Evolutionary conservation across 108 stramenopile genomes (phyloP), one percentile per base, ranked within the genome.

Genomic region (Licmophora abbreviata): DNA sequence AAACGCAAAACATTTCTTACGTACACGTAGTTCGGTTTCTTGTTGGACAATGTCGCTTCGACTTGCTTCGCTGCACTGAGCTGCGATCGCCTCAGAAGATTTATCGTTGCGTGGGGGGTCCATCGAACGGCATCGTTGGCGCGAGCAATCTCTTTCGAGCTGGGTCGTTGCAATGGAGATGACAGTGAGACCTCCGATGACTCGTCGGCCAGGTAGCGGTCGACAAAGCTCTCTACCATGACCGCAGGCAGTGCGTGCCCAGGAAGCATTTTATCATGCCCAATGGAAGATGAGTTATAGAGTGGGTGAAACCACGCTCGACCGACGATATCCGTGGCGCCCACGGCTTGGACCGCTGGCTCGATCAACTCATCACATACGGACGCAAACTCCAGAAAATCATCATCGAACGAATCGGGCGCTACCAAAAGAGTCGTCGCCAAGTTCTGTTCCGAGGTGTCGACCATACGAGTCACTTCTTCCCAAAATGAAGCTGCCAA

Each of bases 101-200:
- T 79, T 0, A 79, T 73, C 49, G 73, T 74, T 12, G 77, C 77
- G 48, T 74, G 73, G 9, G 73, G 73, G 18, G 73, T 79, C 41
- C 43, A 56, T 33, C 77, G 59, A n/a, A 79, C 70, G 29, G 42
- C 55, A 64, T 76, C 71, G 32, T 76, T 76, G 15, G 75, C 62
- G 9, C 21, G 27, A 5, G 37, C 65, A 12, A 76, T 44, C 6
- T 21, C 46, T 2, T 61, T 47, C 14, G 33, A 53, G 25, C 50
- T 49, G 18, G 18, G 56, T 29, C 15, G 21, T 38, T 40, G 37
- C 37, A 51, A 51, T 27, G 12, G 14, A 7, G 24, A 35, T n/a
- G n/a, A n/a, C n/a, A n/a, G n/a, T n/a, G n/a, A n/a, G n/a, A n/a
- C n/a, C n/a, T n/a, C n/a, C 3, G 30, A 23, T 24, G 25, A 26